Percentiles rank a stretch among this genome's conserved stretches.
Evolutionary conservation across 768 basidiomycete species (phyloP).

Genomic region (Trichaptum fuscoviolaceum): DNA sequence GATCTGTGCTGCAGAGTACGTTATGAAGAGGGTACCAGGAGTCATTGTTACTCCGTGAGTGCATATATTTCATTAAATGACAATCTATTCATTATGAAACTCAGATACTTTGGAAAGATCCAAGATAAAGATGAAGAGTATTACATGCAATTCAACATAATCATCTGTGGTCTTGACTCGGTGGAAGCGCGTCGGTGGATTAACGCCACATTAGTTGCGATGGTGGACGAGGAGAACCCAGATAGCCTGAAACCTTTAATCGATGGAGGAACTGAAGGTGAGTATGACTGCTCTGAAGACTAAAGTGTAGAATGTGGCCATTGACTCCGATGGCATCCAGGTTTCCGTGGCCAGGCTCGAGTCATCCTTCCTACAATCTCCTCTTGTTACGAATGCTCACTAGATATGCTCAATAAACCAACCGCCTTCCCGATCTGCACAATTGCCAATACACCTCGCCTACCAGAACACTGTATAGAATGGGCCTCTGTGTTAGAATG

Average conservation of each 20-base stretch:
- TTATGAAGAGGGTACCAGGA: conserved; percentile 94
- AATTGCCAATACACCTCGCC: conserved; percentile 95
- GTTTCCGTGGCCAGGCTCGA: conserved; percentile 97
- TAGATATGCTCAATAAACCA: conserved; percentile 97
- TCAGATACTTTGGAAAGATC: conserved; percentile 93
- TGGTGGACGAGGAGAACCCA: conserved; percentile 89
- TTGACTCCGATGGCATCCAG: conserved; percentile 33
- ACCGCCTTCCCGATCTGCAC: conserved; percentile 98
- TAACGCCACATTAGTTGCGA: conserved; percentile 92
- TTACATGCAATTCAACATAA: conserved; percentile 94
- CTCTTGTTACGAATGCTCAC: conserved; percentile 96
- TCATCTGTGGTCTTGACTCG: conserved; percentile 96
- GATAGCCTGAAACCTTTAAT: conserved; percentile 96
- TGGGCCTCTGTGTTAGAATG: conserved; percentile 99
- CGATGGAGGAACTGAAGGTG: conserved; percentile 98
- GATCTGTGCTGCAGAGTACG: conserved; percentile 88
- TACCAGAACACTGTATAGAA: conserved; percentile 98
- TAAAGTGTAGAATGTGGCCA: conserved; percentile 4
- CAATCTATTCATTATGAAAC: conserved; percentile 8
- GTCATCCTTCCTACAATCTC: conserved; percentile 94
- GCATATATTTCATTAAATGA: background rate
- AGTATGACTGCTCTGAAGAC: background rate
- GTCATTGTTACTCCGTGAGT: conserved; percentile 95
- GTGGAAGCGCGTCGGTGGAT: conserved; percentile 98
- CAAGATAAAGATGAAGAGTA: conserved; percentile 96